These are phyloP conservation scores for Claviceps paspali DNA, from an alignment of 2,329 filamentous ascomycete genomes.

Conservation along the genomic window DNA sequence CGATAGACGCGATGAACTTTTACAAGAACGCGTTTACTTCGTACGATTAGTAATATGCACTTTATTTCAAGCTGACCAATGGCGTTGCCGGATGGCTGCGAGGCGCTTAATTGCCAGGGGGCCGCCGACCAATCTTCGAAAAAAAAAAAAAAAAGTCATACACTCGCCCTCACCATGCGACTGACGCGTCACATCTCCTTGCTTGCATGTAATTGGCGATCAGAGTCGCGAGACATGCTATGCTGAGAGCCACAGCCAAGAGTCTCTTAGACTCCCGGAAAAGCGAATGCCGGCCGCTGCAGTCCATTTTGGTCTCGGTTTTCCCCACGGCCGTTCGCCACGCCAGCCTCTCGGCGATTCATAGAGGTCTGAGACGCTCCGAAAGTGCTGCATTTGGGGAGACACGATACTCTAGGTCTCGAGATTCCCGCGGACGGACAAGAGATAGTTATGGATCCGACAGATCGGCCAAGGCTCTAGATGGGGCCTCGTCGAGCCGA, in stretches of 20 bases:
- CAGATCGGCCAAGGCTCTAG: constrained; percentile 14
- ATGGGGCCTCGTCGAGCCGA: constrained; percentile 15
- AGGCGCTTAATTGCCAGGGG: no score
- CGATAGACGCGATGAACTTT: no score
- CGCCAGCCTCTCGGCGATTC: constrained; percentile 48
- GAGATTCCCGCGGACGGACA: constrained; percentile 5
- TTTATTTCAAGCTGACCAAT: no score
- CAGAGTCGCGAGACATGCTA: constrained; percentile 11
- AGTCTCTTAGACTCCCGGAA: constrained; percentile 10
- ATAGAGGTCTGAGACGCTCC: constrained; percentile 44
- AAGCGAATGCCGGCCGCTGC: constrained; percentile 5
- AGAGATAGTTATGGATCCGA: constrained; percentile 4
- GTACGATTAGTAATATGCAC: no score
- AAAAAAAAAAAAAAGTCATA: no score
- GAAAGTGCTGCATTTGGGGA: constrained; percentile 18
- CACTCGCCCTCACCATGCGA: no score
- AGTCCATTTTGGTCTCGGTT: background rate
- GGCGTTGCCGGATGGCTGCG: no score
- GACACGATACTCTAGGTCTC: constrained; percentile 6
- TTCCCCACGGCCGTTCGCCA: constrained; percentile 9
- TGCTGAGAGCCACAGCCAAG: constrained; percentile 14
- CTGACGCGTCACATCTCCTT: background rate
- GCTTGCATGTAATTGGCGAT: constrained; percentile 2
- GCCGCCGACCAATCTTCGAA: no score
- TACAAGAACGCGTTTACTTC: no score